Conservation (phyloP, 2,329 filamentous ascomycete genomes). For the Beauveria bassiana region DNA sequence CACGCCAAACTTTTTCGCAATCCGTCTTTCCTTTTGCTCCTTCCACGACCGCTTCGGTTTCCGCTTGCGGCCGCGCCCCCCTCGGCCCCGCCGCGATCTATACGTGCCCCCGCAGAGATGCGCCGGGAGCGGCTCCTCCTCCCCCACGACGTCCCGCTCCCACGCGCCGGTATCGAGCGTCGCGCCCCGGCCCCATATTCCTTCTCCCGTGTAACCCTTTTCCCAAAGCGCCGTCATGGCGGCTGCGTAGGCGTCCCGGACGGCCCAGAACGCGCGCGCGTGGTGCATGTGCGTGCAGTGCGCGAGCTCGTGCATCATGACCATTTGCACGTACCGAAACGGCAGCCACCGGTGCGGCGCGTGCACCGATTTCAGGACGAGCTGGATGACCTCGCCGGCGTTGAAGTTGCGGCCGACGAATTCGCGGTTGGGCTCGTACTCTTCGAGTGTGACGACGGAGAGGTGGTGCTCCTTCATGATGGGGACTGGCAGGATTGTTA, state of each 20-base stretch:
- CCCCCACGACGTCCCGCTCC: constrained; percentile 35
- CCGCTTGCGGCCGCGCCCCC: constrained; percentile 47
- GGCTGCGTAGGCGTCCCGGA: constrained; percentile 63
- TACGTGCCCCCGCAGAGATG: constrained; percentile 80
- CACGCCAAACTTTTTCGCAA: constrained; percentile 68
- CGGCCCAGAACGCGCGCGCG: constrained; percentile 70
- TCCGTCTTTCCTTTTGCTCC: constrained; percentile 61
- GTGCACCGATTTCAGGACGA: constrained; percentile 62
- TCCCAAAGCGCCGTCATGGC: constrained; percentile 66
- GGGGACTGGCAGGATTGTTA: constrained; percentile 40
- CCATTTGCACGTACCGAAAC: constrained; percentile 81
- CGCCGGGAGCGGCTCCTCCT: constrained; percentile 54
- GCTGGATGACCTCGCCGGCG: constrained; percentile 76
- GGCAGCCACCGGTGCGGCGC: constrained; percentile 64
- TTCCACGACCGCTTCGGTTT: constrained; percentile 54
- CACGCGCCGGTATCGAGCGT: constrained; percentile 51
- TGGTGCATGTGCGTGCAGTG: constrained; percentile 94
- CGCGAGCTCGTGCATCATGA: constrained; percentile 89
- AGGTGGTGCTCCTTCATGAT: constrained; percentile 61
- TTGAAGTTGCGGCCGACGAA: constrained; percentile 90
- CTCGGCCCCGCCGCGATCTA: constrained; percentile 36
- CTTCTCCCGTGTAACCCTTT: constrained; percentile 68
- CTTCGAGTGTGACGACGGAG: constrained; percentile 64
- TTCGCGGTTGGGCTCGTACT: constrained; percentile 72
- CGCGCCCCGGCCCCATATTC: constrained; percentile 71